These are phyloP conservation scores for Dryadomyces quercivorus DNA, from an alignment of 2,329 filamentous ascomycete genomes.

Conservation along the genomic window DNA sequence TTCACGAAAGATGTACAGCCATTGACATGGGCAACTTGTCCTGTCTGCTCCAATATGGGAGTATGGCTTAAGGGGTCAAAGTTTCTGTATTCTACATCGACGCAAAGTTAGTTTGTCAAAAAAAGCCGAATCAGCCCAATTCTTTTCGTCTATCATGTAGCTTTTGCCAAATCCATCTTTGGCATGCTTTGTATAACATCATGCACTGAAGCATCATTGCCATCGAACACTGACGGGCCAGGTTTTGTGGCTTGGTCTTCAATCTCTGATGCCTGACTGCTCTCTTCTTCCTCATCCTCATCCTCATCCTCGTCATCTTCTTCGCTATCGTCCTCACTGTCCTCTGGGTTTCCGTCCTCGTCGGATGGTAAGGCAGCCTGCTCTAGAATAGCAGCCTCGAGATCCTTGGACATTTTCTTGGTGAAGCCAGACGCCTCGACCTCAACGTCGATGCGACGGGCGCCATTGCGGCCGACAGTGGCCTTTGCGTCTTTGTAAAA, in stretches of 20 bases:
- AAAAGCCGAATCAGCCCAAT: too few species aligned
- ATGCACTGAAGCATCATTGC: not conserved
- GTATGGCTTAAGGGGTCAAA: not conserved
- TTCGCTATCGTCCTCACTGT: conserved; percentile 15
- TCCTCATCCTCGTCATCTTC: conserved; percentile 1
- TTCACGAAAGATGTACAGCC: not conserved
- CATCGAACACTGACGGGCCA: not conserved
- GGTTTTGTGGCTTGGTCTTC: not conserved
- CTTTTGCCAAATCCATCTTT: not conserved
- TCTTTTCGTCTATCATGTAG: not conserved
- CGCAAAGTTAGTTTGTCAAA: not conserved
- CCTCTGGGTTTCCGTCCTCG: conserved; percentile 19
- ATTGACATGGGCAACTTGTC: not conserved
- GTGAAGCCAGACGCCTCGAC: conserved; percentile 92
- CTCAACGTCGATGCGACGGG: conserved; percentile 66
- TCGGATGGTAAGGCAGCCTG: conserved; percentile 35
- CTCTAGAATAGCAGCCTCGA: conserved; percentile 81
- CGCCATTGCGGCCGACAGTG: conserved; percentile 50
- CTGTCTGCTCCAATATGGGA: not conserved
- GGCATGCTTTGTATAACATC: conserved; percentile 4
- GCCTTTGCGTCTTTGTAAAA: conserved; percentile 78
- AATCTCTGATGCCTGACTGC: not conserved
- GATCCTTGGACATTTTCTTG: conserved; percentile 90
- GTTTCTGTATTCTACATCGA: not conserved
- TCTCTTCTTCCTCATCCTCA: not conserved